These are phyloP conservation scores for Mycena rebaudengoi DNA, from an alignment of 768 basidiomycete species.

Conservation along the genomic window DNA sequence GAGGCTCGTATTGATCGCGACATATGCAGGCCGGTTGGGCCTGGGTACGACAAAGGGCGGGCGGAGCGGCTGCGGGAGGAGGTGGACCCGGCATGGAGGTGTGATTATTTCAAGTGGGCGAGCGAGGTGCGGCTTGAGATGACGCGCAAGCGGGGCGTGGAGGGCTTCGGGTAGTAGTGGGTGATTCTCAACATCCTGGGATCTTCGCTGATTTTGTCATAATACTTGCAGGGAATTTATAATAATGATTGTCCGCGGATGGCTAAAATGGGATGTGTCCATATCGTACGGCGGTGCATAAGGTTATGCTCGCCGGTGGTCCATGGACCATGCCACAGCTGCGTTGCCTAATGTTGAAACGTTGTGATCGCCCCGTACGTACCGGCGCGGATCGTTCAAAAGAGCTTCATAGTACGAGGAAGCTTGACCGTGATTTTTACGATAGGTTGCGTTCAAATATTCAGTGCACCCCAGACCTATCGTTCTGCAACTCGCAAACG, in stretches of 20 bases:
- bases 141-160: conserved; percentile 30
- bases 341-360: neutral
- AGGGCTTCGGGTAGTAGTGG: neutral
- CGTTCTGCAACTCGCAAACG: too few relatives aligned
- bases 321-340: neutral
- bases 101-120: conserved; percentile 89
- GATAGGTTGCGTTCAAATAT: too few relatives aligned
- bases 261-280: too few relatives aligned
- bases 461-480: too few relatives aligned
- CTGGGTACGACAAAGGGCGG: conserved; percentile 86
- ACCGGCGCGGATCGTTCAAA: neutral
- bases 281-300: neutral
- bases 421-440: too few relatives aligned
- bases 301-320: neutral
- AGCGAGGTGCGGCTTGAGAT: conserved; percentile 70
- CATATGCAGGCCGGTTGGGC: conserved; percentile 79
- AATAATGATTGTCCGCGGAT: neutral
- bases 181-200: neutral
- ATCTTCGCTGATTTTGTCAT: neutral
- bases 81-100: conserved; percentile 78
- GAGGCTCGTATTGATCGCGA: conserved; percentile 12
- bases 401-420: neutral
- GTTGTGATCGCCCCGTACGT: conserved; percentile 11
- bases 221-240: neutral
- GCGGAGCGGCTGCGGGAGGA: conserved; percentile 76